Conservation (phyloP, 2,329 filamentous ascomycete genomes). For the Fusarium continuum region DNA sequence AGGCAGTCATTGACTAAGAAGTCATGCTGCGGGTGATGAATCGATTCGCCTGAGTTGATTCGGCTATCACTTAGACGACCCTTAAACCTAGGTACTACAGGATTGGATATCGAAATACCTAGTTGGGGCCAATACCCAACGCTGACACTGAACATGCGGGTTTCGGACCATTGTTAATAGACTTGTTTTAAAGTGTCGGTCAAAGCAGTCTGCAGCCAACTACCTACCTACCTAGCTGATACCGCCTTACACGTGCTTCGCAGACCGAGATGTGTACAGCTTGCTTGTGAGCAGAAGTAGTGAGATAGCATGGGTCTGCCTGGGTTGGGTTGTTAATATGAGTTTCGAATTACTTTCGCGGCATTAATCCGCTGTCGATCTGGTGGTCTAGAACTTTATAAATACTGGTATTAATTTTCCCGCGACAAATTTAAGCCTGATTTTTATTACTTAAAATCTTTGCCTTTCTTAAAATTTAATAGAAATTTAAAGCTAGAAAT, state of each 20-base stretch:
- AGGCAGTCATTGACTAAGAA: not conserved
- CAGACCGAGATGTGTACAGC: conserved; percentile 14
- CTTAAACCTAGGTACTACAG: not conserved
- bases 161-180: not conserved
- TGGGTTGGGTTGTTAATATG: conserved; percentile 4
- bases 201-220: not conserved
- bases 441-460: no score
- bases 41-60: not conserved
- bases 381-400: conserved; percentile 23
- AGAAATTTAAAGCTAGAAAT: no score
- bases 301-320: conserved; percentile 4
- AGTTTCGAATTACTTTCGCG: not conserved
- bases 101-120: no score
- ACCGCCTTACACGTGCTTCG: not conserved
- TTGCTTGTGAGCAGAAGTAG: conserved; percentile 21
- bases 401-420: not conserved
- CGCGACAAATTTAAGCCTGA: not conserved
- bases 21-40: not conserved
- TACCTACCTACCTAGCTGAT: not conserved
- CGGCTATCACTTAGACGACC: conserved; percentile 2
- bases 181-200: conserved; percentile 25
- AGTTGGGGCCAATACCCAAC: conserved; percentile 1
- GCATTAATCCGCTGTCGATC: conserved; percentile 27
- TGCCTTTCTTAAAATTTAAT: no score
- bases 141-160: not conserved